Percentiles rank a stretch among this genome's conserved stretches.
These are phyloP conservation scores for Leccinellum albellum DNA, from an alignment of 768 basidiomycete genomes.

Conservation along the genomic window DNA sequence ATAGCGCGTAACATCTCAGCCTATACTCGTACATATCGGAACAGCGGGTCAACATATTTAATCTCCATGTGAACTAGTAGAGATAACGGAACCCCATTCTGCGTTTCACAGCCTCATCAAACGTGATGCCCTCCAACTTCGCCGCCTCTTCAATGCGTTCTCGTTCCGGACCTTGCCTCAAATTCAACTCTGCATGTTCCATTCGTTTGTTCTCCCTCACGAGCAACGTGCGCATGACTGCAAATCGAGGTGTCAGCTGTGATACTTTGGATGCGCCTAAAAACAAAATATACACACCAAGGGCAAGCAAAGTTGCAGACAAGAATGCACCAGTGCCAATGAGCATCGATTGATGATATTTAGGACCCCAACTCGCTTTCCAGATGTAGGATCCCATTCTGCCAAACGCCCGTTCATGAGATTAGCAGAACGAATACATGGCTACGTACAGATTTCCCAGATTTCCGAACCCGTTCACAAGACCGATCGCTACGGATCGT, in stretches of 20 bases:
- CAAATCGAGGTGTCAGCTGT: neutral
- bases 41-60: neutral
- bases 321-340: neutral
- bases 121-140: neutral
- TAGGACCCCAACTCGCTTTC: neutral
- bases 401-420: neutral
- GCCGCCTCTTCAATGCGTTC: neutral
- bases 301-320: neutral
- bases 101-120: neutral
- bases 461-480: neutral
- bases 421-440: neutral
- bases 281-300: neutral
- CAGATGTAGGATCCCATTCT: neutral
- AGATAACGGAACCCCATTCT: neutral
- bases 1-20: neutral
- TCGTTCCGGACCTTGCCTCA: neutral
- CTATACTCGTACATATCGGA: neutral
- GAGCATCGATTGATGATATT: neutral
- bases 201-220: neutral
- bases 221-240: neutral
- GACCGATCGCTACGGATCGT: neutral
- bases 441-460: neutral
- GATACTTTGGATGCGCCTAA: neutral
- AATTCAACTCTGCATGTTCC: neutral
- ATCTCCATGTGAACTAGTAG: neutral